Conservation (phyloP, 2,329 filamentous ascomycete genomes). For the Diplodia intermedia region DNA sequence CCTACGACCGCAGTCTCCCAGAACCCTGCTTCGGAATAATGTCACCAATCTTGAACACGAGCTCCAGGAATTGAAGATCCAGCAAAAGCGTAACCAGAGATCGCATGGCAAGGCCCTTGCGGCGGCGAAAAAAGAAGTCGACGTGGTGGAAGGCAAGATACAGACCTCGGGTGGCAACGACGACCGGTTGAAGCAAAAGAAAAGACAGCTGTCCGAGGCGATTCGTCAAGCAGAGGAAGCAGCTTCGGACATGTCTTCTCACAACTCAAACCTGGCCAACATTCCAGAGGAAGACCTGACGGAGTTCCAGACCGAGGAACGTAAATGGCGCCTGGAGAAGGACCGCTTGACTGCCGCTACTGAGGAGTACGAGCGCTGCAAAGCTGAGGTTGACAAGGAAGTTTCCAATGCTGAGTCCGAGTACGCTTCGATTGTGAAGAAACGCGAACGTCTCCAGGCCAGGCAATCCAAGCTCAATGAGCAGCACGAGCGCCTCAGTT, state of each 20-base stretch:
- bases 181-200: slow-evolving; percentile 76
- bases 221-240: slow-evolving; percentile 74
- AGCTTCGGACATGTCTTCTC: slow-evolving; percentile 59
- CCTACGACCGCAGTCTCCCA: slow-evolving; percentile 76
- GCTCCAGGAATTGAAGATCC: slow-evolving; percentile 71
- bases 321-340: slow-evolving; percentile 63
- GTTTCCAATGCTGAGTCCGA: slow-evolving; percentile 70
- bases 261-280: slow-evolving; percentile 70
- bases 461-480: slow-evolving; percentile 76
- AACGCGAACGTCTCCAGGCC: slow-evolving; percentile 74
- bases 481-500: slow-evolving; percentile 73
- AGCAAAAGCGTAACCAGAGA: slow-evolving; percentile 73
- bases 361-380: slow-evolving; percentile 67
- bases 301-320: slow-evolving; percentile 64
- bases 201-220: slow-evolving; percentile 76
- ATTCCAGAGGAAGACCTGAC: slow-evolving; percentile 68
- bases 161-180: slow-evolving; percentile 73
- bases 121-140: slow-evolving; percentile 74
- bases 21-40: slow-evolving; percentile 77
- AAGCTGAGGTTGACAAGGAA: slow-evolving; percentile 67
- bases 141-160: slow-evolving; percentile 70
- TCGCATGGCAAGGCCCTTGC: slow-evolving; percentile 76
- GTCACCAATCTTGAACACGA: slow-evolving; percentile 75
- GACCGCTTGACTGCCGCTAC: slow-evolving; percentile 59
- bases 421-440: slow-evolving; percentile 67